Evolutionary conservation across 371 early-diverging fungal genomes (phyloP), one percentile per base, ranked within the genome.

Genomic region (Syncephalis plumigaleata): DNA sequence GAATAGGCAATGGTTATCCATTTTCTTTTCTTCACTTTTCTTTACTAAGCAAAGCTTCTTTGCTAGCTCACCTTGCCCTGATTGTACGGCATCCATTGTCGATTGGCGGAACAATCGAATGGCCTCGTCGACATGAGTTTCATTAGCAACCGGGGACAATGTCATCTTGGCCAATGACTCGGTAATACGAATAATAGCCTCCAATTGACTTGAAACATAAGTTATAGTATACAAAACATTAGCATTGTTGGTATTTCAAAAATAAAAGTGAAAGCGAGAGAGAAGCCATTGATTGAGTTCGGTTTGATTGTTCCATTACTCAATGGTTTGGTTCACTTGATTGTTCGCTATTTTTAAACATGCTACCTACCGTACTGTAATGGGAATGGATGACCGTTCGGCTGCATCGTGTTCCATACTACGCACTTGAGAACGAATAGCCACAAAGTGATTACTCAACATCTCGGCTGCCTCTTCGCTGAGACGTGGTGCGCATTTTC

Each of bases 141-240:
- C 82, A 0, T 75, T 83, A 7, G 92, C 98, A 1, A 79, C 71
- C 13, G 87, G 81, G 17, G 84, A 78, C n/a, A 99, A 75, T 17
- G 84, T 77, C 76, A 98, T 87, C 60, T 97, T 98, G 48, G 99
- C 99, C 36, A 99, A 65, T 9, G 98, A 76, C 70, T 99, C 99
- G n/a, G 98, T 83, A 43, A 99, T 84, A 61, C 99, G 90, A 43
- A 98, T 83, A 54, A 99, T 91, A 47, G 98, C 98, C 66, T 99
- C 99, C 50, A 99, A 68, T 68, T 99, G 99, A 64, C 93, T 72
- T 31, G n/a, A n/a, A n/a, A 47, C 23, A 37, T 39, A 13, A 50
- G 38, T 22, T 21, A 21, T 37, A n/a, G n/a, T n/a, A n/a, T n/a
- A n/a, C n/a, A n/a, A n/a, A n/a, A n/a, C n/a, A n/a, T n/a, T n/a